Evolutionary conservation across 306 rosid species (phyloP).

Genomic region (Rosa rugosa): DNA sequence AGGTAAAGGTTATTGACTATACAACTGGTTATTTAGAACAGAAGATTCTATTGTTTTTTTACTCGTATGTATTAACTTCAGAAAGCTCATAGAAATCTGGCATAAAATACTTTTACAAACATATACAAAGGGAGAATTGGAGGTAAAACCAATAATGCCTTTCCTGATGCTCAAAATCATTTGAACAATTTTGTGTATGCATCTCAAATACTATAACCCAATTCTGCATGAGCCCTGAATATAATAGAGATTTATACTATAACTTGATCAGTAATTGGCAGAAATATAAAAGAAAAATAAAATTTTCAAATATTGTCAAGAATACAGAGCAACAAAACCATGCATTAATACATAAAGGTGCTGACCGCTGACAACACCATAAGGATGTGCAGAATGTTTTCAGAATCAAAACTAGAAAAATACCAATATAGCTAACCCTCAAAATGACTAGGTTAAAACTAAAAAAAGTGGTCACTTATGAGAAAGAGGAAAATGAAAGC

Average conservation of each 20-base stretch:
- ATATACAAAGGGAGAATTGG: background rate
- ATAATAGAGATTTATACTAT: too few species aligned
- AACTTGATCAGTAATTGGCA: background rate
- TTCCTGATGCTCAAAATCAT: background rate
- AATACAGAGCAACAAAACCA: background rate
- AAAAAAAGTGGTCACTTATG: background rate
- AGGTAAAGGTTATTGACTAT: background rate
- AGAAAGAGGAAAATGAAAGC: constrained; percentile 8
- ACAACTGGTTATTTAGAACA: background rate
- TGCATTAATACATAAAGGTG: background rate
- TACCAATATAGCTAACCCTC: background rate
- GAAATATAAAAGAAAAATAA: background rate
- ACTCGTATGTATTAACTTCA: background rate
- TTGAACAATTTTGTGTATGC: background rate
- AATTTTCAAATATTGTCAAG: background rate
- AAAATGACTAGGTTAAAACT: background rate
- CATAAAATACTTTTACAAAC: background rate
- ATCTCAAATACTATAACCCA: constrained; percentile 1
- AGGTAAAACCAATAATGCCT: background rate
- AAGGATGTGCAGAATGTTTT: background rate
- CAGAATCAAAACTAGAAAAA: background rate
- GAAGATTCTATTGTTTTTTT: background rate
- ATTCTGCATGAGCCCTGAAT: background rate
- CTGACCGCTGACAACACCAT: background rate
- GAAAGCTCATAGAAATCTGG: background rate